Evolutionary conservation across 371 early-diverging fungal species (phyloP).

Genomic region (Encephalitozoon intestinalis): DNA sequence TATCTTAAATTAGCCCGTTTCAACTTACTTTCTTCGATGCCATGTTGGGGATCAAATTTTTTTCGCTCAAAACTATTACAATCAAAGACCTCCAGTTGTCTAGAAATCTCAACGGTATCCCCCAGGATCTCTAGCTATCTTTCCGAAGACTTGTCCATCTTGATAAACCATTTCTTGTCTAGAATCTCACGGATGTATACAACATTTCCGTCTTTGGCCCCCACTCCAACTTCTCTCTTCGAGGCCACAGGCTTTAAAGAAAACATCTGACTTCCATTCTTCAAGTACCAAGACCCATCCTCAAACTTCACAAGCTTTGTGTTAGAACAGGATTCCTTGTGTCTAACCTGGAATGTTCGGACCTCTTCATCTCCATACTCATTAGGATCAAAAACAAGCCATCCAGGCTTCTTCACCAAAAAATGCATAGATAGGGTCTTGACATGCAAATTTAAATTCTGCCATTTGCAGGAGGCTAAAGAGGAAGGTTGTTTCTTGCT

Average conservation of each 20-base stretch:
- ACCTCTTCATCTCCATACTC: constrained; percentile 36
- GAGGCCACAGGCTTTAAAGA: neutral
- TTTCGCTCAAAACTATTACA: neutral
- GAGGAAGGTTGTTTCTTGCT: neutral
- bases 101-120: neutral
- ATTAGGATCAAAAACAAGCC: constrained; percentile 17
- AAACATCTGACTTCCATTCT: constrained; percentile 39
- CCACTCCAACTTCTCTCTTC: neutral
- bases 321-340: constrained; percentile 3
- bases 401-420: constrained; percentile 42
- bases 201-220: neutral
- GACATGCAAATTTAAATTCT: neutral
- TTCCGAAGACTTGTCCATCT: neutral
- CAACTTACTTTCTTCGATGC: constrained; percentile 8
- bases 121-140: neutral
- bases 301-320: constrained; percentile 24
- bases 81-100: too few relatives aligned
- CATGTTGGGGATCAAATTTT: constrained; percentile 13
- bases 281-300: constrained; percentile 40
- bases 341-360: constrained; percentile 14
- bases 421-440: constrained; percentile 17
- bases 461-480: neutral
- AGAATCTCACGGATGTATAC: neutral
- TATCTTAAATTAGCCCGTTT: constrained; percentile 12
- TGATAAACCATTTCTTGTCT: neutral